phyloP scores from a whole-genome alignment of 768 basidiomycete species.

The Termitomyces sp. region DNA sequence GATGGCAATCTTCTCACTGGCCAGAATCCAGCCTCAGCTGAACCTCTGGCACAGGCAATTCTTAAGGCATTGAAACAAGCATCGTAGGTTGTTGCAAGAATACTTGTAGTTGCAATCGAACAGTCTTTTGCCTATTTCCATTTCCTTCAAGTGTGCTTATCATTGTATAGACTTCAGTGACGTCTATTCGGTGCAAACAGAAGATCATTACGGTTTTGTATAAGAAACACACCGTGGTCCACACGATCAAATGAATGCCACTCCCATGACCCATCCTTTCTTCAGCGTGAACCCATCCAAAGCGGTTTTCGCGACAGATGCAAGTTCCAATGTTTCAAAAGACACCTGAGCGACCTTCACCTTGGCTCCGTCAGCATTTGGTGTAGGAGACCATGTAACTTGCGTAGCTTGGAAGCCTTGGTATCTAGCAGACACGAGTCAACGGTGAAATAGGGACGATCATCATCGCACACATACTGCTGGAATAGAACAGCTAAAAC shows the following conservation, averaged over 20 bases:
- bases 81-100: neutral
- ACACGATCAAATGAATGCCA: conserved; percentile 52
- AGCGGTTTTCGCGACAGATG: conserved; percentile 74
- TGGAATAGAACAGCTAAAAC: conserved; percentile 87
- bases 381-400: conserved; percentile 65
- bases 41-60: conserved; percentile 50
- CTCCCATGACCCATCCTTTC: conserved; percentile 81
- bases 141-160: neutral
- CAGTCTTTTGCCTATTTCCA: neutral
- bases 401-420: conserved; percentile 75
- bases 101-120: neutral
- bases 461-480: conserved; percentile 55
- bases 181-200: neutral
- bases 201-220: conserved; percentile 5
- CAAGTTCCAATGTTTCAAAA: conserved; percentile 74
- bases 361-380: conserved; percentile 58
- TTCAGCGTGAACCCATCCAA: conserved; percentile 85
- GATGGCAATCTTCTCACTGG: conserved; percentile 65
- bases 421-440: conserved; percentile 49
- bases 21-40: conserved; percentile 71
- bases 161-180: neutral
- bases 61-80: conserved; percentile 41
- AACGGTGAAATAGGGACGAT: neutral
- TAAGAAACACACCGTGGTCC: conserved; percentile 10
- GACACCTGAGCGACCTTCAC: conserved; percentile 79